Evolutionary conservation across 2,329 filamentous ascomycete genomes (phyloP).

Genomic region (Fusarium dlaminii): DNA sequence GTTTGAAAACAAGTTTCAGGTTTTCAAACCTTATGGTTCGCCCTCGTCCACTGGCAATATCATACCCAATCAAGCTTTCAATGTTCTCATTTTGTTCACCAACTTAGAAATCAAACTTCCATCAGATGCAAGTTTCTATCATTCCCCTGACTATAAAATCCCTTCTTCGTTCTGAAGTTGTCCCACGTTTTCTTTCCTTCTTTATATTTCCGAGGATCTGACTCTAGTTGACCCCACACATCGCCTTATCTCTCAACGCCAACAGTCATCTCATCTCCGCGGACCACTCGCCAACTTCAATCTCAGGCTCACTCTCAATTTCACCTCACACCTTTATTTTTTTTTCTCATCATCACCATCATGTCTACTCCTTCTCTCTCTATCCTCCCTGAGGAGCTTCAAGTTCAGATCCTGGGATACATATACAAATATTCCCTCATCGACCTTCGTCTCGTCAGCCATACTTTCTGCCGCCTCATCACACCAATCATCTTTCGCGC

Average conservation of each 20-base stretch:
- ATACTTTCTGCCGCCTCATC: neutral
- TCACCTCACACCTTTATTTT: neutral
- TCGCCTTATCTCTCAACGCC: neutral
- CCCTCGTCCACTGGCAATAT: neutral
- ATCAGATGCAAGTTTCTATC: too few relatives aligned
- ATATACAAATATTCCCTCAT: neutral
- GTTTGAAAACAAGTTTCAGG: accelerated
- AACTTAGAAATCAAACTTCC: too few relatives aligned
- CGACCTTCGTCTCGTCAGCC: neutral
- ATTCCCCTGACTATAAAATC: neutral
- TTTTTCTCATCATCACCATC: neutral
- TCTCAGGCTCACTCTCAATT: neutral
- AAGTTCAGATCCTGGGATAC: neutral
- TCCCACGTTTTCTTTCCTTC: too few relatives aligned
- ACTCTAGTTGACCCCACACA: neutral
- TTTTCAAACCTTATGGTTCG: too few relatives aligned
- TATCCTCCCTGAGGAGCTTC: neutral
- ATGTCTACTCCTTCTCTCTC: neutral
- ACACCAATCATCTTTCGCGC: neutral
- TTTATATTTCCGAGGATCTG: neutral
- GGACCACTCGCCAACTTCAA: neutral
- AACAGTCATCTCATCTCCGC: neutral
- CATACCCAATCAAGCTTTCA: neutral
- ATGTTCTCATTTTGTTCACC: too few relatives aligned
- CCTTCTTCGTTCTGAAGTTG: accelerated